Percentiles rank a stretch among this genome's conserved stretches.
Evolutionary conservation across 768 basidiomycete genomes (phyloP).

Genomic region (Hygrophoropsis aurantiaca): DNA sequence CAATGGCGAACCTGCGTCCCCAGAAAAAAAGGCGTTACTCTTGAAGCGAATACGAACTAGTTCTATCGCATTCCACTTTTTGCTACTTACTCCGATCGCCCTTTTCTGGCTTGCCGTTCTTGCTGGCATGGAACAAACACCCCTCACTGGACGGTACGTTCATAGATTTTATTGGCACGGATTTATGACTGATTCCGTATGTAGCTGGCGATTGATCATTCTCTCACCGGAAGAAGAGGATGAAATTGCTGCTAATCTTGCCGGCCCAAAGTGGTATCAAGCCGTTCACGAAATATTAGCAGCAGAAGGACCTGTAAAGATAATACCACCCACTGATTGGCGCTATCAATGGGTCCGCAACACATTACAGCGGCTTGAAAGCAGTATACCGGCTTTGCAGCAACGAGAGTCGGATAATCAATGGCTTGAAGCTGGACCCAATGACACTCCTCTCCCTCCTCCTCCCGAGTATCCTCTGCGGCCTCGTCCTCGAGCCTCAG

Average conservation of each 20-base stretch:
- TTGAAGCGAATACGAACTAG: conserved; percentile 49
- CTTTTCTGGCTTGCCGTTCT: conserved; percentile 70
- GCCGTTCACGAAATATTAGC: conserved; percentile 80
- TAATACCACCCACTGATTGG: conserved; percentile 83
- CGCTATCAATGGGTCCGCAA: conserved; percentile 83
- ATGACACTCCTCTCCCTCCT: conserved; percentile 69
- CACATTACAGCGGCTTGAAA: conserved; percentile 76
- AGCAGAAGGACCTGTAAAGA: conserved; percentile 55
- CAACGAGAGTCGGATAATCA: conserved; percentile 48
- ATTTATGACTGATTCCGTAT: conserved; percentile 4
- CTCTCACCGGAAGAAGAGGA: conserved; percentile 94
- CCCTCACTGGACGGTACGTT: conserved; percentile 80
- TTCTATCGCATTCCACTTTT: conserved; percentile 49
- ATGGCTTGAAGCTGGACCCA: conserved; percentile 53
- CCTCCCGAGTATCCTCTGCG: conserved; percentile 78
- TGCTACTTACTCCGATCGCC: conserved; percentile 59
- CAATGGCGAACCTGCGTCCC: conserved; percentile 45
- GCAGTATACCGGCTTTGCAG: conserved; percentile 66
- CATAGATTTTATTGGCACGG: neutral
- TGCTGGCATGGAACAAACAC: conserved; percentile 74
- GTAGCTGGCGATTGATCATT: conserved; percentile 82
- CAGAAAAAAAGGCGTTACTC: conserved; percentile 49
- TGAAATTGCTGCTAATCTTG: conserved; percentile 77
- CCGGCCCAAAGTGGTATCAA: conserved; percentile 83
- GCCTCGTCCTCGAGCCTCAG: conserved; percentile 80